phyloP scores from a whole-genome alignment of 139 green algal genomes.

The Chlamydomonas sp. region DNA sequence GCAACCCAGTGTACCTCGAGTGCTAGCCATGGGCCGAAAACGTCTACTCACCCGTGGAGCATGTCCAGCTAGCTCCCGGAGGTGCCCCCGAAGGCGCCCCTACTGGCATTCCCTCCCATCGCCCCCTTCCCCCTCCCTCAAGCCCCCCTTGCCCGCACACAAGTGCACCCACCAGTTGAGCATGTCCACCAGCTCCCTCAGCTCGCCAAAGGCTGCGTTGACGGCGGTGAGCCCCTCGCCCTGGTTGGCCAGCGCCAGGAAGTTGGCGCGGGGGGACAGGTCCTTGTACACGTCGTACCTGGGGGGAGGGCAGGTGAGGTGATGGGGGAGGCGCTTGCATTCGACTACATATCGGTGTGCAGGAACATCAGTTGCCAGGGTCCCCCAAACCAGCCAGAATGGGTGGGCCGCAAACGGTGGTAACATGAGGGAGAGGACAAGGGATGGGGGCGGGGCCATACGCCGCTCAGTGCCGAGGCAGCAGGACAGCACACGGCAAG shows the following conservation, averaged over 20 bases:
- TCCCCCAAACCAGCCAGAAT: constrained; percentile 13
- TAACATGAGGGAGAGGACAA: too few species aligned
- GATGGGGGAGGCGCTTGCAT: too few species aligned
- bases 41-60: too few species aligned
- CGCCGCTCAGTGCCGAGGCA: too few species aligned
- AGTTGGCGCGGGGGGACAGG: constrained; percentile 67
- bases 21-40: too few species aligned
- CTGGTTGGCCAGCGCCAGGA: constrained; percentile 62
- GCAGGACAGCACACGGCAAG: too few species aligned
- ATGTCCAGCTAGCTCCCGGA: too few species aligned
- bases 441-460: too few species aligned
- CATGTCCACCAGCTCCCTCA: constrained; percentile 66
- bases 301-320: background rate
- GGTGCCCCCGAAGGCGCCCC: too few species aligned
- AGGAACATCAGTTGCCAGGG: background rate
- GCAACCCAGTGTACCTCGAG: too few species aligned
- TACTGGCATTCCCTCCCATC: background rate
- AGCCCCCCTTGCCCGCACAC: background rate
- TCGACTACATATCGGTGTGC: too few species aligned
- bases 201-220: constrained; percentile 50
- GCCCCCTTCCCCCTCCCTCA: background rate
- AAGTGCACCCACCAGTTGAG: constrained; percentile 60
- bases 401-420: too few species aligned
- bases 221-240: constrained; percentile 47
- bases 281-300: constrained; percentile 75